Percentiles rank a stretch among this genome's conserved stretches.
Evolutionary conservation across 345 rosid species (phyloP).

Genomic region (Stellera chamaejasme): DNA sequence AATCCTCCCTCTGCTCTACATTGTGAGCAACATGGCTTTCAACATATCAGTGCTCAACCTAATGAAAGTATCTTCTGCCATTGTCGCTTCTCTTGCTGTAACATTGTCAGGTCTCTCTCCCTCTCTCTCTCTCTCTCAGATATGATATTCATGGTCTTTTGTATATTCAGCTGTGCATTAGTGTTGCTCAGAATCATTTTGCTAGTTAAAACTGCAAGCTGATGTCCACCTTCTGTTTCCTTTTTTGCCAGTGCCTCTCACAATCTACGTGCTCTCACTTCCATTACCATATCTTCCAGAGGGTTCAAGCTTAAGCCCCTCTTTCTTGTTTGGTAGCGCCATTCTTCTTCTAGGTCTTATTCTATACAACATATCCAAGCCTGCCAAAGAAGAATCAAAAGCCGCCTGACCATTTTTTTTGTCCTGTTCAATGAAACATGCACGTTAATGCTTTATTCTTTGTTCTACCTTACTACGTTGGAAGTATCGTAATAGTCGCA

Average conservation of each 20-base stretch:
- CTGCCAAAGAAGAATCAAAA: constrained; percentile 25
- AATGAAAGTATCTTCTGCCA: constrained; percentile 64
- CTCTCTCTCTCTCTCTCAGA: constrained; percentile 3
- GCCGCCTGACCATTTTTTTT: not conserved
- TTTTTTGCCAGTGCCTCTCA: constrained; percentile 51
- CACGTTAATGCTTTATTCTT: no score
- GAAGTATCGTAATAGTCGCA: no score
- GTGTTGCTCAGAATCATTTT: not conserved
- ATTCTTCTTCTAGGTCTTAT: constrained; percentile 61
- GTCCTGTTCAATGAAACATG: no score
- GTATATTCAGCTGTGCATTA: not conserved
- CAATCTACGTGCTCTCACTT: constrained; percentile 60
- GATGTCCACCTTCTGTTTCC: not conserved
- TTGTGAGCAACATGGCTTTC: constrained; percentile 59
- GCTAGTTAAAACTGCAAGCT: not conserved
- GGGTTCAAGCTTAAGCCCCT: constrained; percentile 66
- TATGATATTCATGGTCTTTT: not conserved
- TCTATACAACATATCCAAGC: constrained; percentile 44
- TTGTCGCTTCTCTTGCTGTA: constrained; percentile 61
- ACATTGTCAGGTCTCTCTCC: constrained; percentile 52
- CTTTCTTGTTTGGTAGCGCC: constrained; percentile 39
- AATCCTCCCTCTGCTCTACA: constrained; percentile 64
- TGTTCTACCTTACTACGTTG: no score
- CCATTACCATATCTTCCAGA: constrained; percentile 78
- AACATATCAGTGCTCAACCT: constrained; percentile 68